A percentile compares a stretch with the other conserved stretches of the same genome.
These are phyloP conservation scores for Fusarium sp. DNA, from an alignment of 2,329 filamentous ascomycete species.

Conservation along the genomic window DNA sequence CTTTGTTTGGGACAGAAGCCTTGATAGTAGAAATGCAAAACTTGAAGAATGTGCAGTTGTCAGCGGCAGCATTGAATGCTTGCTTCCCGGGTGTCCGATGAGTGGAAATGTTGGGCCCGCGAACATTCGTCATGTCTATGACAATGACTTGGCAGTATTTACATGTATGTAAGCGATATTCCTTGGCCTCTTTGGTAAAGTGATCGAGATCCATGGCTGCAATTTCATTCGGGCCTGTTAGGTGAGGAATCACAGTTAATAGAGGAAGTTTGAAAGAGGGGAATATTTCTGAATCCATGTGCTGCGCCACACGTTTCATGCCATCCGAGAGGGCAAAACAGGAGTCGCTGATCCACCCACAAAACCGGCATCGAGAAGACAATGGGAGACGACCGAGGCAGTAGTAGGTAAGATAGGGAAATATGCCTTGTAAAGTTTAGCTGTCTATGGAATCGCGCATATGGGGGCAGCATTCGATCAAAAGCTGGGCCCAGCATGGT, in stretches of 20 bases:
- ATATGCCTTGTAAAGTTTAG: no score
- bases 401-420: no score
- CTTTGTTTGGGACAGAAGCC: neutral
- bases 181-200: neutral
- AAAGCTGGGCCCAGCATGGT: neutral
- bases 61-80: neutral
- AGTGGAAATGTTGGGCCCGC: neutral
- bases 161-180: neutral
- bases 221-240: neutral
- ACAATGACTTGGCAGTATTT: neutral
- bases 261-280: neutral
- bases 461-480: no score
- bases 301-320: neutral
- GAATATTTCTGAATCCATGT: neutral
- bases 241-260: neutral
- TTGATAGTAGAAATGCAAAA: neutral
- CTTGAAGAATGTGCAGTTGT: neutral
- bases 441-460: no score
- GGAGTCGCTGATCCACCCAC: no score
- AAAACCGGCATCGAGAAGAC: no score
- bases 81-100: neutral
- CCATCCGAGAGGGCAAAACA: no score
- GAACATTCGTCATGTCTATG: neutral
- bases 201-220: neutral
- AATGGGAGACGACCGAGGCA: no score